These are phyloP conservation scores for Umbelopsis sp. DNA, from an alignment of 192 early-diverging fungal genomes.

Conservation along the genomic window DNA sequence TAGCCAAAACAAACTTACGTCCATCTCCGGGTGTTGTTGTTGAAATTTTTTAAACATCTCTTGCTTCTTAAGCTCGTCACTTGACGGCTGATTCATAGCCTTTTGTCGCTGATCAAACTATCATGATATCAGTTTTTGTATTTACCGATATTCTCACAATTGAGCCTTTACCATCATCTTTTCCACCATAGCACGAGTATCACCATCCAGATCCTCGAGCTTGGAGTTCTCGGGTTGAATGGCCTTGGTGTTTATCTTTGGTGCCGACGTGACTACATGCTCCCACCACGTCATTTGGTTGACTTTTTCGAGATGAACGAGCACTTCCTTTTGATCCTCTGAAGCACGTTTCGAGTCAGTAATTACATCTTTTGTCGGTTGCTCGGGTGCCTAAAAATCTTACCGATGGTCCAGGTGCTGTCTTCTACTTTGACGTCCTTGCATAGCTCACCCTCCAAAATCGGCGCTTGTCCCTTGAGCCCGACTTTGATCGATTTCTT, in stretches of 20 bases:
- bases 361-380: background rate
- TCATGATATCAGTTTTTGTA: background rate
- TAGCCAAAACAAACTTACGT: constrained; percentile 51
- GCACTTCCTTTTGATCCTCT: constrained; percentile 71
- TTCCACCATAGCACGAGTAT: constrained; percentile 90
- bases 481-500: constrained; percentile 67
- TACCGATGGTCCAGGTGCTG: constrained; percentile 80
- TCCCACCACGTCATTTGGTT: constrained; percentile 90
- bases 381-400: background rate
- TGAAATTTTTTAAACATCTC: constrained; percentile 81
- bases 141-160: background rate
- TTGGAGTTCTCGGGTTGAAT: constrained; percentile 92
- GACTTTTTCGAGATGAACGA: constrained; percentile 83
- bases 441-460: constrained; percentile 76
- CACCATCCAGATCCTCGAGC: constrained; percentile 83
- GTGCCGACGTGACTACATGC: constrained; percentile 78
- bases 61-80: constrained; percentile 78
- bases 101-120: constrained; percentile 93
- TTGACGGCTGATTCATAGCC: constrained; percentile 71
- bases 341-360: background rate
- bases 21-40: constrained; percentile 64
- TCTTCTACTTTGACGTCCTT: constrained; percentile 75
- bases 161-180: constrained; percentile 85
- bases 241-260: constrained; percentile 85
- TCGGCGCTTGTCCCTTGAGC: constrained; percentile 72